phyloP scores from a whole-genome alignment of 768 basidiomycete species.

The Crucibulum laeve region DNA sequence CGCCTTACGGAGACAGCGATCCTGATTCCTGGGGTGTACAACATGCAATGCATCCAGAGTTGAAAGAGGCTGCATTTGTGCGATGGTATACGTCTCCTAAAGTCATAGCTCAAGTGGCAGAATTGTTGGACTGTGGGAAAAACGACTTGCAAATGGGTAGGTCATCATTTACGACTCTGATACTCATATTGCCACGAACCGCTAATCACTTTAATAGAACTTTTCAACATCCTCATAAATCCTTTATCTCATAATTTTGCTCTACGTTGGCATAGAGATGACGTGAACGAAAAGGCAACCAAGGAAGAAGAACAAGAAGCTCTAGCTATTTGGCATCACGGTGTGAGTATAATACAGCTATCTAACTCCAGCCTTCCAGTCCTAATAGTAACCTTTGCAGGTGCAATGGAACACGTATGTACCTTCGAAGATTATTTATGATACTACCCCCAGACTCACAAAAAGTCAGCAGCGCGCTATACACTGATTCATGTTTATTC shows the following conservation, averaged over 20 bases:
- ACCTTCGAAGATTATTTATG: neutral
- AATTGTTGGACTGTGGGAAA: constrained; percentile 52
- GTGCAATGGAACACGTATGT: constrained; percentile 82
- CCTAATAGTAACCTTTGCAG: constrained; percentile 25
- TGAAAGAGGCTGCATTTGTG: constrained; percentile 55
- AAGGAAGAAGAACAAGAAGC: constrained; percentile 56
- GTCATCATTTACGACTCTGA: constrained; percentile 9
- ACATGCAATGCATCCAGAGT: constrained; percentile 75
- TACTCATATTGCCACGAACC: neutral
- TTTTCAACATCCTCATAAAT: constrained; percentile 76
- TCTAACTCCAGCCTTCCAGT: neutral
- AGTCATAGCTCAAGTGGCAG: constrained; percentile 37
- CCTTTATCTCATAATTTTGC: constrained; percentile 63
- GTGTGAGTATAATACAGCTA: constrained; percentile 37
- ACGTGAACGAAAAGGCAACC: constrained; percentile 54
- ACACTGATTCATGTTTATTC: constrained; percentile 64
- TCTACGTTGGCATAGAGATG: constrained; percentile 78
- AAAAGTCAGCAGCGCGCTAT: constrained; percentile 50
- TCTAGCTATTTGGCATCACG: constrained; percentile 57
- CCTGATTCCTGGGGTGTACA: constrained; percentile 81
- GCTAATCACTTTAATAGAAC: constrained; percentile 36
- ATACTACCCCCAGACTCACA: neutral
- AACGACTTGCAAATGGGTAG: constrained; percentile 70
- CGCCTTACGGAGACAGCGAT: constrained; percentile 55
- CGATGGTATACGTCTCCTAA: constrained; percentile 62